These are phyloP conservation scores for Serpula lacrymans DNA, from an alignment of 768 basidiomycete genomes.

Conservation along the genomic window DNA sequence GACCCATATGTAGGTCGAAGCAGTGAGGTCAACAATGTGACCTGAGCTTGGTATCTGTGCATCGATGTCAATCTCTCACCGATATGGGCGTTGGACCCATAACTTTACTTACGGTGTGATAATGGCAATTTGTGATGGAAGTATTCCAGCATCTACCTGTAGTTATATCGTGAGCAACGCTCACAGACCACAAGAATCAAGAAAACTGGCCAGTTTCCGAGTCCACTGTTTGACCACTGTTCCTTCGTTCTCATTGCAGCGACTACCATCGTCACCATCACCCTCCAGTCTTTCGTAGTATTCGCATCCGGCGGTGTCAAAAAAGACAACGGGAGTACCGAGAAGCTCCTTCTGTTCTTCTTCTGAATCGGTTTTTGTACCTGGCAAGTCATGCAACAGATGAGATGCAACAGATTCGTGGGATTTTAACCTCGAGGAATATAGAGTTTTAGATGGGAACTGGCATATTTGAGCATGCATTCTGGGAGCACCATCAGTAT, in stretches of 20 bases:
- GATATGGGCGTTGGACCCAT: background rate
- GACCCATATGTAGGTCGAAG: conserved; percentile 68
- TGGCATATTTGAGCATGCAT: conserved; percentile 86
- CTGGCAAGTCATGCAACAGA: conserved; percentile 68
- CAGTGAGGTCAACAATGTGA: conserved; percentile 74
- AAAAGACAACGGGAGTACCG: conserved; percentile 81
- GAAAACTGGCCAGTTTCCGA: conserved; percentile 51
- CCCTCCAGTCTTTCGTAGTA: conserved; percentile 83
- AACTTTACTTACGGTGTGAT: conserved; percentile 70
- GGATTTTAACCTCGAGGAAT: conserved; percentile 65
- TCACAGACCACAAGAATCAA: no score
- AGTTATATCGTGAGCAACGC: background rate
- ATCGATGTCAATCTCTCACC: background rate
- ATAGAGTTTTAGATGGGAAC: conserved; percentile 84
- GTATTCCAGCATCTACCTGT: conserved; percentile 60
- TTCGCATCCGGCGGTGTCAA: conserved; percentile 92
- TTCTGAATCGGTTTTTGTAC: conserved; percentile 45
- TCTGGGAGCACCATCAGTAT: conserved; percentile 33
- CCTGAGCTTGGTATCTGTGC: conserved; percentile 88
- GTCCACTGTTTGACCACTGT: conserved; percentile 82
- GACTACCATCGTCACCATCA: conserved; percentile 84
- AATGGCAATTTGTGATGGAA: conserved; percentile 74
- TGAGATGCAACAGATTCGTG: conserved; percentile 69
- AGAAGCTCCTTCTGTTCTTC: conserved; percentile 74
- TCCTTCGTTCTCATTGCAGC: conserved; percentile 94